Conservation (phyloP, 2,329 filamentous ascomycete species). For the Neoascochyta sp. region DNA sequence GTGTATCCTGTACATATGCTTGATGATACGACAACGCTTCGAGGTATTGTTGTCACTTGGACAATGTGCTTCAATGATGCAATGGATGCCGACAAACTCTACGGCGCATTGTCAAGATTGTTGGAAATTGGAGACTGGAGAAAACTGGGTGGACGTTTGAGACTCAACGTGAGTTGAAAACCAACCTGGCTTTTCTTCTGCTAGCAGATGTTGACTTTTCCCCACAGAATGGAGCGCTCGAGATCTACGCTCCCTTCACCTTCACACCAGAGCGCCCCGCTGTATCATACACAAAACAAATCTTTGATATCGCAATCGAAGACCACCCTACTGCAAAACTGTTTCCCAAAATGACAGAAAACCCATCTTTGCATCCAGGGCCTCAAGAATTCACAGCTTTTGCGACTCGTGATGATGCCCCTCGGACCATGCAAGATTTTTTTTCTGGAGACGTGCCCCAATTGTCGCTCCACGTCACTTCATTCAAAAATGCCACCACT, state of each 20-base stretch:
- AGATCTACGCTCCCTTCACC: constrained; percentile 40
- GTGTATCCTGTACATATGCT: constrained; percentile 16
- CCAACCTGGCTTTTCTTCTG: background rate
- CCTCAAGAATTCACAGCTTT: constrained; percentile 7
- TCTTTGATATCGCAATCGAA: constrained; percentile 35
- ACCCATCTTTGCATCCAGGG: constrained; percentile 2
- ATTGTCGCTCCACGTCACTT: constrained; percentile 48
- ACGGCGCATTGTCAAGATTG: constrained; percentile 34
- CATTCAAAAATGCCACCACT: constrained; percentile 51
- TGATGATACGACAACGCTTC: constrained; percentile 16
- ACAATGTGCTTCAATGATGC: constrained; percentile 48
- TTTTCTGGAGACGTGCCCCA: constrained; percentile 43
- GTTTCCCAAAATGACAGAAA: constrained; percentile 29
- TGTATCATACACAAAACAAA: constrained; percentile 40
- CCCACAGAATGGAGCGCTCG: constrained; percentile 23
- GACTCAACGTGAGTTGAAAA: constrained; percentile 36
- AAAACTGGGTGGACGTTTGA: constrained; percentile 46
- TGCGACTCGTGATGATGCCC: constrained; percentile 8
- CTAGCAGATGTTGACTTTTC: constrained; percentile 10
- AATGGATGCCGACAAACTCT: constrained; percentile 43
- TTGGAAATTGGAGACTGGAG: constrained; percentile 46
- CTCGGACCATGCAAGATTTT: constrained; percentile 9
- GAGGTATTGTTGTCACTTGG: constrained; percentile 13
- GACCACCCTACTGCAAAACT: constrained; percentile 43
- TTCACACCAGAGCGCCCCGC: constrained; percentile 40